Base-by-base conservation (phyloP, 2,329 filamentous ascomycete genomes). In the Paraphaeosphaeria minitans region DNA sequence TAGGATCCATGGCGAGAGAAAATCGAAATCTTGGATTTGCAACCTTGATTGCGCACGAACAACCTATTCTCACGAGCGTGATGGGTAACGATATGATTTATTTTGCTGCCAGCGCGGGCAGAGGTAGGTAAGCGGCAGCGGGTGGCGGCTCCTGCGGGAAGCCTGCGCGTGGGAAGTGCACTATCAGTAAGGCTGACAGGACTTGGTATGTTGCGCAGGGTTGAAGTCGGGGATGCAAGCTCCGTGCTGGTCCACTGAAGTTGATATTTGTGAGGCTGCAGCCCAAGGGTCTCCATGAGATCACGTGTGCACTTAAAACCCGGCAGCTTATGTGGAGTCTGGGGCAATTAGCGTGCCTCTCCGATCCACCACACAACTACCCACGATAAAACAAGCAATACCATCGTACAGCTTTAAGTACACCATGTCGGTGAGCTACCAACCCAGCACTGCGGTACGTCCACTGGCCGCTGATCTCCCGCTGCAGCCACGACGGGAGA, bases 401-500 rank as follows among this genome's bases (percentile, higher is more conserved):
- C 48, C 19, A 12, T 53, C 14, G n/a, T 16, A 39, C 37, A 39
- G 13, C 8, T 13, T 41, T 21, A 8, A 51, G 37, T n/a, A 43
- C 50, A 31, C 24, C 22, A 53, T 53, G 50, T 43, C 50, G 50
- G 50, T 53, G 43, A 43, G 50, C 10, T 9, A 14, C 3, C 24
- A 27, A 42, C 24, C 48, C 37, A 42, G 24, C 8, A 29, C 22
- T 53, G 35, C 37, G 50, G 35, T 14, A 42, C 16, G n/a, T 19
- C 14, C n/a, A 12, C 31, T 12, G 27, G 29, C 10, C 29, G 29
- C 29, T 31, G 8, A 31, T 31, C 29, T 2, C 29, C 19, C 45
- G 22, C 19, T 41, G 33, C 46, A 58, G 58, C 58, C 51, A 43
- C 56, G 53, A 21, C 56, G 55, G 14, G 60, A 65, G 45, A 61